A percentile compares a stretch with the other conserved stretches of the same genome.
phyloP scores from a whole-genome alignment of 2,329 filamentous ascomycete genomes.

The Achaetomium macrosporum region DNA sequence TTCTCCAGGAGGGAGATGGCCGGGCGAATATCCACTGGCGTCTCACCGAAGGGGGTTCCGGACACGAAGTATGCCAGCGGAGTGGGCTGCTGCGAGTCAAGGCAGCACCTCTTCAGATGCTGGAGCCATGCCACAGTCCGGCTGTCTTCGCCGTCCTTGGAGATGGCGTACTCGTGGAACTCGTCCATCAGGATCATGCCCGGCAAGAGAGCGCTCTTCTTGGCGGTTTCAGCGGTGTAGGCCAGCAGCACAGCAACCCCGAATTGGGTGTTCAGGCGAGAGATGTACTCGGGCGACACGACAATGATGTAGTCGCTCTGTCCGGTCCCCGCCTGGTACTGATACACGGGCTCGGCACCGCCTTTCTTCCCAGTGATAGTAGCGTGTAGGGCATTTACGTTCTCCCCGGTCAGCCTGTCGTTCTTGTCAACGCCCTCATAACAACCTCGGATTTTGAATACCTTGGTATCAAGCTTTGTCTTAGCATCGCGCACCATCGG shows the following conservation, averaged over 20 bases:
- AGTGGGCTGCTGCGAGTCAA: background rate
- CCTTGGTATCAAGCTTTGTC: constrained; percentile 19
- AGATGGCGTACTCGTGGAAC: constrained; percentile 22
- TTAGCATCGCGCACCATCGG: constrained; percentile 18
- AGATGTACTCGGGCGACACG: constrained; percentile 11
- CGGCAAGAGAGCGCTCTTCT: constrained; percentile 16
- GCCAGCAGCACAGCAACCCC: background rate
- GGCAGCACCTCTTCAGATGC: constrained; percentile 14
- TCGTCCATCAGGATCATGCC: constrained; percentile 22
- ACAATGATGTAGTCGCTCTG: constrained; percentile 19
- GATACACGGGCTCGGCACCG: background rate
- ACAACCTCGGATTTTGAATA: constrained; percentile 16
- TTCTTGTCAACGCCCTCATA: constrained; percentile 10
- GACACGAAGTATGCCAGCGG: constrained; percentile 23
- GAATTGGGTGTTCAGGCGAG: constrained; percentile 7
- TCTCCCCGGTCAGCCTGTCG: constrained; percentile 12
- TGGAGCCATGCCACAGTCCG: constrained; percentile 15
- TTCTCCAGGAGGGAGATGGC: constrained; percentile 14
- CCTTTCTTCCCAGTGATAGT: constrained; percentile 2
- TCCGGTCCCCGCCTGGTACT: constrained; percentile 5
- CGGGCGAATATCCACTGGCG: constrained; percentile 15
- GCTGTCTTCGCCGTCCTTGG: background rate
- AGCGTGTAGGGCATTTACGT: constrained; percentile 6
- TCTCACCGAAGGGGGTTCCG: constrained; percentile 20
- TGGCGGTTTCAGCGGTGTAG: background rate